Evolutionary conservation across 2,329 filamentous ascomycete species (phyloP).

Genomic region (Tolypocladium endophyticum): DNA sequence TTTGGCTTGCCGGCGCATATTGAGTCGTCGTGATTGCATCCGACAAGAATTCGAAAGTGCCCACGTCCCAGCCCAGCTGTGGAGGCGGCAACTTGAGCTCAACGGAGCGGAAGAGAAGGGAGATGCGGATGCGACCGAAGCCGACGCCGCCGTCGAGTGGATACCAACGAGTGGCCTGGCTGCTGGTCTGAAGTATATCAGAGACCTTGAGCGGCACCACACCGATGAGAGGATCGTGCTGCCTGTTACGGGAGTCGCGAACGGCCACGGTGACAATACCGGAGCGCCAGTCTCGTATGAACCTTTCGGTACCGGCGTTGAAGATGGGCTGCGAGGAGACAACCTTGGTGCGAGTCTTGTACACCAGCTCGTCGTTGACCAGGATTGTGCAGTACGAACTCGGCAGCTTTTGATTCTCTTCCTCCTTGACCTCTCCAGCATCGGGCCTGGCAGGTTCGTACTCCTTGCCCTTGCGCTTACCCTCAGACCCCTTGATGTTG

Average conservation of each 20-base stretch:
- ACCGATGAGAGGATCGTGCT: conserved; percentile 91
- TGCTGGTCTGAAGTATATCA: conserved; percentile 78
- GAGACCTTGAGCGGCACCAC: conserved; percentile 82
- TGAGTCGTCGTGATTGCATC: conserved; percentile 55
- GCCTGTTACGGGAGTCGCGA: conserved; percentile 75
- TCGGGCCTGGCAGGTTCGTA: conserved; percentile 77
- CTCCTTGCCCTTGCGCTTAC: conserved; percentile 73
- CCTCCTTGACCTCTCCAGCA: conserved; percentile 78
- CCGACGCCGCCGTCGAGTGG: conserved; percentile 92
- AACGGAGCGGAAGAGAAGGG: conserved; percentile 79
- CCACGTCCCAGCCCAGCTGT: conserved; percentile 89
- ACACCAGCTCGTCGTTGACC: conserved; percentile 78
- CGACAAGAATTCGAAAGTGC: conserved; percentile 80
- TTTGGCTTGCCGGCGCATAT: conserved; percentile 53
- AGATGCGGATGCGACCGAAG: conserved; percentile 82
- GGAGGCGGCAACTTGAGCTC: conserved; percentile 76
- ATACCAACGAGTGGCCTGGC: conserved; percentile 85
- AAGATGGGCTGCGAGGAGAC: conserved; percentile 93
- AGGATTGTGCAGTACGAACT: conserved; percentile 91
- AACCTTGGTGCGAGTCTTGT: conserved; percentile 90
- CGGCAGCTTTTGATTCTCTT: conserved; percentile 68
- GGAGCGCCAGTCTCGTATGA: conserved; percentile 87
- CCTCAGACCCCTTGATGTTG: conserved; percentile 75
- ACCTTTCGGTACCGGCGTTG: conserved; percentile 90
- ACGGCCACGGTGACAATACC: conserved; percentile 79